phyloP scores from a whole-genome alignment of 1,284 basidiomycete genomes.

The Gymnopus androsaceus region DNA sequence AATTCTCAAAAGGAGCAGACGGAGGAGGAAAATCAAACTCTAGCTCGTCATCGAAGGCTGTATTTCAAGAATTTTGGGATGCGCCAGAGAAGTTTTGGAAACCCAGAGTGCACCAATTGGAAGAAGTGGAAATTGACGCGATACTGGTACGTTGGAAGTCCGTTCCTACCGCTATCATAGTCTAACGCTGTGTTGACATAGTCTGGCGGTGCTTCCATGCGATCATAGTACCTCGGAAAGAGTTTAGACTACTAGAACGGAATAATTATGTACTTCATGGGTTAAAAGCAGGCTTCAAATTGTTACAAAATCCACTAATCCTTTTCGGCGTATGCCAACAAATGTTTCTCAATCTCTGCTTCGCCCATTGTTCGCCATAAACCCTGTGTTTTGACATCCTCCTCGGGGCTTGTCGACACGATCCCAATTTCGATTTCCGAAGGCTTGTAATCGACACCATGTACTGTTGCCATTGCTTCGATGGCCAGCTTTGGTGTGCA shows the following conservation, averaged over 20 bases:
- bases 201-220: constrained; percentile 74
- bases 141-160: constrained; percentile 61
- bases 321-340: constrained; percentile 92
- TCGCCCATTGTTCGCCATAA: constrained; percentile 84
- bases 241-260: too few species aligned
- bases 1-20: constrained; percentile 48
- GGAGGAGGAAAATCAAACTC: constrained; percentile 23
- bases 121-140: constrained; percentile 77
- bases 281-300: neutral
- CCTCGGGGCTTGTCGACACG: constrained; percentile 72
- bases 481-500: constrained; percentile 80
- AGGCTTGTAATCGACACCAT: constrained; percentile 94
- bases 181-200: constrained; percentile 31
- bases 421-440: constrained; percentile 89
- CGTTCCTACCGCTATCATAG: constrained; percentile 4
- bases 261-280: too few species aligned
- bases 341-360: constrained; percentile 82
- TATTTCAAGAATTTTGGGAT: constrained; percentile 76
- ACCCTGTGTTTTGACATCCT: constrained; percentile 65
- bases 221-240: constrained; percentile 36
- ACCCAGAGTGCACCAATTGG: constrained; percentile 53
- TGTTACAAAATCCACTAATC: constrained; percentile 51
- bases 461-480: constrained; percentile 89
- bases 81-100: constrained; percentile 74
- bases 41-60: constrained; percentile 21